Base-by-base conservation (phyloP, 1,284 basidiomycete genomes). In the Chondrostereum purpureum region DNA sequence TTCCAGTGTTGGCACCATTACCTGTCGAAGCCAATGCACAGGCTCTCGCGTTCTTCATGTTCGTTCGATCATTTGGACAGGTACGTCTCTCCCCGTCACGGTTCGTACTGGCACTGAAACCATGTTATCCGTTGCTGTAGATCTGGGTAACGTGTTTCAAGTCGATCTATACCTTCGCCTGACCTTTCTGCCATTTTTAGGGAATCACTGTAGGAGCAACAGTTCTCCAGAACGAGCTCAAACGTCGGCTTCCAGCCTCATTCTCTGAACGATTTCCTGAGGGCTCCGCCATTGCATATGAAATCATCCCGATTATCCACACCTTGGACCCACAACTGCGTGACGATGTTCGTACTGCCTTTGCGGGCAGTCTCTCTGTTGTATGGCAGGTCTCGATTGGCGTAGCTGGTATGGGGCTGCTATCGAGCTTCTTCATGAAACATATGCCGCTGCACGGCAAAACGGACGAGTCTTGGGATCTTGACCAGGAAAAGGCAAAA, bases 1-100 rank as follows among this genome's bases (percentile, higher is more conserved):
- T 68, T 46, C 53, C 63, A 1, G 56, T 65, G 8, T 55, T 66
- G 4, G 62, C 65, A 1, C 64, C 65, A 1, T 48, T 65, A 2
- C 56, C 58, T 10, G 45, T 61, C 2, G 39, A 44, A 1, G 24
- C 47, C 8, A 63, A 59, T 36, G 59, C 57, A 11, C 36, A 50
- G 5, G 61, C 64, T 0, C 41, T 64, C 1, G 56, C 60, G 3
- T 56, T 63, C 39, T 50, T 59, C 19, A 55, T 51, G 1, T 64
- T 63, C 39, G 38, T 53, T 12, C 56, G 63, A 1, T 47, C 50
- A 13, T 60, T 62, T 40, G 48, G 55, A 2, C 55, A 58, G 48
- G 59, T 58, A 37, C 19, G 52, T 37, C 5, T n/a, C n/a, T n/a
- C n/a, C n/a, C n/a, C n/a, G n/a, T n/a, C n/a, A 6, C 5, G n/a